Conservation (phyloP, 495 filamentous ascomycete genomes). For the Penicillium egyptiacum region DNA sequence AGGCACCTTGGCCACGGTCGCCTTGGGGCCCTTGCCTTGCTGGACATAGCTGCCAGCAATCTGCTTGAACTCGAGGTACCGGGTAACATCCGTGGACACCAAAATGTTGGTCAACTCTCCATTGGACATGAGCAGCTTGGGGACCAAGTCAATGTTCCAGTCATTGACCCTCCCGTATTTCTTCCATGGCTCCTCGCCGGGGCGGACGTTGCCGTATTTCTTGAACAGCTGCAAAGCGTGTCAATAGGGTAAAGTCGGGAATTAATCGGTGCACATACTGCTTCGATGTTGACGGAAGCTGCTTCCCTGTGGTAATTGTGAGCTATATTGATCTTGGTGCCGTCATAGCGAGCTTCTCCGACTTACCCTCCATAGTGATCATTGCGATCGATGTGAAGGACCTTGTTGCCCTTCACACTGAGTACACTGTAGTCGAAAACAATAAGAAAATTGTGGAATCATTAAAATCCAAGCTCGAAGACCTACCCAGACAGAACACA, state of each 20-base stretch:
- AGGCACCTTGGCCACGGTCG: constrained; percentile 93
- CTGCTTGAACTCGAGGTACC: constrained; percentile 98
- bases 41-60: constrained; percentile 98
- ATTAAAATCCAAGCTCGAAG: neutral
- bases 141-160: constrained; percentile 99
- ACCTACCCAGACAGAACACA: constrained; percentile 94
- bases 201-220: constrained; percentile 79
- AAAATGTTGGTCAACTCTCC: constrained; percentile 98
- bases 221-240: constrained; percentile 72
- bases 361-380: constrained; percentile 97
- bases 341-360: constrained; percentile 20
- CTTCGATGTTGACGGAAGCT: constrained; percentile 91
- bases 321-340: constrained; percentile 19
- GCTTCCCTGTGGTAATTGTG: constrained; percentile 65
- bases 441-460: constrained; percentile 8
- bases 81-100: constrained; percentile 92
- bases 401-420: constrained; percentile 98
- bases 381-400: constrained; percentile 98
- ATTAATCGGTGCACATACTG: constrained; percentile 53
- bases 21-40: constrained; percentile 74
- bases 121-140: constrained; percentile 97
- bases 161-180: constrained; percentile 95
- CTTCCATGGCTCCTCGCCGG: constrained; percentile 93
- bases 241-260: constrained; percentile 14
- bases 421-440: constrained; percentile 63